Percentiles rank a stretch among this genome's conserved stretches.
phyloP scores from a whole-genome alignment of 2,329 filamentous ascomycete genomes.

The Tolypocladium album region DNA sequence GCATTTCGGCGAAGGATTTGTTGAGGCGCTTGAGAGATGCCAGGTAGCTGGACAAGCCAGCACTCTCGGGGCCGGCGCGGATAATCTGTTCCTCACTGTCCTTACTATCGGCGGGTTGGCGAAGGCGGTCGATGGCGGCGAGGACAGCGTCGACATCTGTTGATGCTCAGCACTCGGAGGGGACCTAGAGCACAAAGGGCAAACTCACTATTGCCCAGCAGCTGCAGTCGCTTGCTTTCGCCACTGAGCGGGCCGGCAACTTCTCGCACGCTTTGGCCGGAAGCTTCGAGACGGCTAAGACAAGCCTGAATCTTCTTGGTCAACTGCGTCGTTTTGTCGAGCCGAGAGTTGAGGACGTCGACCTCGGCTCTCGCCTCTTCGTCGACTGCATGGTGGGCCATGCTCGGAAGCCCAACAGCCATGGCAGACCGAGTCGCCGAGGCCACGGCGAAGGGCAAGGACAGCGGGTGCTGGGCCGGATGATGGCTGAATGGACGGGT shows the following conservation, averaged over 20 bases:
- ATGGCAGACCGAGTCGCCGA: constrained; percentile 18
- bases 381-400: constrained; percentile 41
- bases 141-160: constrained; percentile 78
- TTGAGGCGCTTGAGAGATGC: constrained; percentile 82
- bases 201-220: constrained; percentile 64
- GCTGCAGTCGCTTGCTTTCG: constrained; percentile 82
- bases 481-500: neutral
- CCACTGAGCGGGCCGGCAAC: constrained; percentile 87
- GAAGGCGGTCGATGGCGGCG: constrained; percentile 75
- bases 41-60: constrained; percentile 75
- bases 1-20: constrained; percentile 74
- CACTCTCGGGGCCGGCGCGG: constrained; percentile 72
- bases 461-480: neutral
- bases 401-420: constrained; percentile 38
- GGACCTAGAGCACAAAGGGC: constrained; percentile 4
- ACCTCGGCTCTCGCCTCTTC: constrained; percentile 61
- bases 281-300: constrained; percentile 71
- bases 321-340: constrained; percentile 86
- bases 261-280: constrained; percentile 82
- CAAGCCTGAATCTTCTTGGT: constrained; percentile 94
- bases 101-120: constrained; percentile 86
- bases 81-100: constrained; percentile 88
- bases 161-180: constrained; percentile 6
- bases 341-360: constrained; percentile 58
- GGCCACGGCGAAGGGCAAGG: neutral